A percentile compares a stretch with the other conserved stretches of the same genome.
These are phyloP conservation scores for Boletus insuetus DNA, from an alignment of 768 basidiomycete genomes.

Conservation along the genomic window DNA sequence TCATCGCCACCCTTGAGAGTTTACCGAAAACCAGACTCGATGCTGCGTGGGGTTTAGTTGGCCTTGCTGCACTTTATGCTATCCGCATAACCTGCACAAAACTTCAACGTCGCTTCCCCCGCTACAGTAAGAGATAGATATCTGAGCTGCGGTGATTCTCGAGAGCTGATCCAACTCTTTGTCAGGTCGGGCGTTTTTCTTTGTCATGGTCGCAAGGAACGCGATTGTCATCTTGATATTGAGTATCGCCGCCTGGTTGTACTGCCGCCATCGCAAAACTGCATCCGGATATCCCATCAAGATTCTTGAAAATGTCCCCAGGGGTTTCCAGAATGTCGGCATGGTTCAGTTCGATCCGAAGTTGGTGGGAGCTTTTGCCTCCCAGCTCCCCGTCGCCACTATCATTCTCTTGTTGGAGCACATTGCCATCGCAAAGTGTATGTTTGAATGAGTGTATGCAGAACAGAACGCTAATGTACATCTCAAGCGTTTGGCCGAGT, in stretches of 20 bases:
- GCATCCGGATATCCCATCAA: constrained; percentile 76
- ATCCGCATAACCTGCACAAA: constrained; percentile 59
- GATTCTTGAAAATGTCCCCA: constrained; percentile 79
- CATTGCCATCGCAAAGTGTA: constrained; percentile 95
- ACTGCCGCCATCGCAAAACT: constrained; percentile 60
- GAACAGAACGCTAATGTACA: constrained; percentile 7
- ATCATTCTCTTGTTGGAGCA: constrained; percentile 93
- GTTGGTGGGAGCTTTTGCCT: constrained; percentile 65
- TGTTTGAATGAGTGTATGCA: constrained; percentile 20
- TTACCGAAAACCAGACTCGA: constrained; percentile 69
- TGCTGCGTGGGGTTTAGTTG: constrained; percentile 86
- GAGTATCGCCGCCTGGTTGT: constrained; percentile 85
- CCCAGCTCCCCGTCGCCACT: constrained; percentile 79
- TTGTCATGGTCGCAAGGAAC: constrained; percentile 71
- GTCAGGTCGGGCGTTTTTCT: constrained; percentile 70
- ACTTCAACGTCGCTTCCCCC: constrained; percentile 58
- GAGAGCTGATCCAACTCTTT: background rate
- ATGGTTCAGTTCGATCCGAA: constrained; percentile 42
- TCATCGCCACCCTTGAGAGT: constrained; percentile 91
- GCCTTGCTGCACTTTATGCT: constrained; percentile 64
- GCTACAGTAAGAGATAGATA: constrained; percentile 42
- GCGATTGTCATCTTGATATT: constrained; percentile 88
- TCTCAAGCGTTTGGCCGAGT: constrained; percentile 85
- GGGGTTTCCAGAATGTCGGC: constrained; percentile 69
- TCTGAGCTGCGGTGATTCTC: background rate